Conservation (phyloP, 768 basidiomycete species). For the Mycena galericulata region DNA sequence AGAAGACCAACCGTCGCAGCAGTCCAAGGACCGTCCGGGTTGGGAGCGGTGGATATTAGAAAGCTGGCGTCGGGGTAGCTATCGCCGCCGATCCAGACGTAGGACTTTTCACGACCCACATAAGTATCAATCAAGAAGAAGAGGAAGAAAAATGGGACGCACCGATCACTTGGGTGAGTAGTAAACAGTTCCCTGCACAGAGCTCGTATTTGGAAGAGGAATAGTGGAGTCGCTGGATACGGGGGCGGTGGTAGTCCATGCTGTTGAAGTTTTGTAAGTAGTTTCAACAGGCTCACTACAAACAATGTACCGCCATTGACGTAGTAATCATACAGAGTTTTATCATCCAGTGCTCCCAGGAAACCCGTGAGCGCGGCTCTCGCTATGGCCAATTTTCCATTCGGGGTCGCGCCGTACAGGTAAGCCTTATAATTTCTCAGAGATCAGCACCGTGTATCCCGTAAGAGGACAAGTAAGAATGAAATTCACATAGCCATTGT, state of each 20-base stretch:
- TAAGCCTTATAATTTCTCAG: constrained; percentile 8
- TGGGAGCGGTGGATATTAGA: constrained; percentile 25
- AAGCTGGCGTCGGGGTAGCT: constrained; percentile 32
- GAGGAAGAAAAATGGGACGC: background rate
- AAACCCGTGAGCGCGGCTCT: constrained; percentile 20
- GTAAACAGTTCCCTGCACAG: constrained; percentile 26
- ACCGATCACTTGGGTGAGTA: constrained; percentile 12
- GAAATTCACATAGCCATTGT: constrained; percentile 17
- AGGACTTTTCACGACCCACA: constrained; percentile 6
- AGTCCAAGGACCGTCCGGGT: constrained; percentile 31
- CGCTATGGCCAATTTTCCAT: constrained; percentile 20
- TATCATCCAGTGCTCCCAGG: constrained; percentile 17
- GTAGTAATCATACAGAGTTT: constrained; percentile 30
- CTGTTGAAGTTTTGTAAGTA: too few relatives aligned
- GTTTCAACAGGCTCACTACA: background rate
- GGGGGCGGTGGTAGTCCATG: constrained; percentile 23
- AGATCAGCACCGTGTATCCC: background rate
- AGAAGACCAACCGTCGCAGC: background rate
- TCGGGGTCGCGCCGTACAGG: constrained; percentile 21
- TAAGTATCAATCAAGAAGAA: background rate
- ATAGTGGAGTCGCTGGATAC: constrained; percentile 1
- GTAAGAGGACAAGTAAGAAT: too few relatives aligned
- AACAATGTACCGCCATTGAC: constrained; percentile 29
- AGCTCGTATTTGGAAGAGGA: constrained; percentile 24
- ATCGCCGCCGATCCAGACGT: constrained; percentile 34